Evolutionary conservation across 2,329 filamentous ascomycete genomes (phyloP), one percentile per base, ranked within the genome.

Genomic region (Aspergillus ruber): DNA sequence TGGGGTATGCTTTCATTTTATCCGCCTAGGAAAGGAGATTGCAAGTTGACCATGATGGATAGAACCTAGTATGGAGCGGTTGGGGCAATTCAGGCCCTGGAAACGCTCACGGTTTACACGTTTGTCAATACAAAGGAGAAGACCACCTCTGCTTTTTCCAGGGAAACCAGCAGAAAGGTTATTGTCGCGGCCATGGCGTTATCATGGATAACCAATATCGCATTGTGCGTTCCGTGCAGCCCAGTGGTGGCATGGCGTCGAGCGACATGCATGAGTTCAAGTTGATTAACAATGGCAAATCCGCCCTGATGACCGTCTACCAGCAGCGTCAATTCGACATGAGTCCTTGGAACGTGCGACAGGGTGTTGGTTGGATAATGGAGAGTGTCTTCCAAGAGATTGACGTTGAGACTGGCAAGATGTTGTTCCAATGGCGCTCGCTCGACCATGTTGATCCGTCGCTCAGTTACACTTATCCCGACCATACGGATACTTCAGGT

Each of bases 251-350:
- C 33, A 68, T 68, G 61, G 61, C 65, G 6, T 69, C 69, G 20
- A 70, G 67, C 56, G 76, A 79, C 56, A 76, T 77, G 74, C 76
- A 79, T 55, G 75, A 79, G 50, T 78, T 78, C 56, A 68, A 63
- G 49, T 64, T 73, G 32, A 70, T 76, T 42, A 68, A 72, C 25
- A 65, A 70, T 44, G 74, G 75, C 39, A 65, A 63, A 46, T 62
- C 61, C 7, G 69, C 69, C 1, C 51, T 71, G 25, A 63, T 71
- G 64, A 71, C 68, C 0, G 61, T 71, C 6, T 72, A 71, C 49
- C 67, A 71, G 46, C 68, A 69, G 50, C 65, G 63, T 21, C 65
- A 70, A 45, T 71, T 74, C 54, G 75, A 78, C 49, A 66, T 78
- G 63, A 74, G 69, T 4, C 61, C 61, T 5, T 69, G 66, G 62